Conservation (phyloP, 2,329 filamentous ascomycete genomes). For the Aspergillus sclerotialis region DNA sequence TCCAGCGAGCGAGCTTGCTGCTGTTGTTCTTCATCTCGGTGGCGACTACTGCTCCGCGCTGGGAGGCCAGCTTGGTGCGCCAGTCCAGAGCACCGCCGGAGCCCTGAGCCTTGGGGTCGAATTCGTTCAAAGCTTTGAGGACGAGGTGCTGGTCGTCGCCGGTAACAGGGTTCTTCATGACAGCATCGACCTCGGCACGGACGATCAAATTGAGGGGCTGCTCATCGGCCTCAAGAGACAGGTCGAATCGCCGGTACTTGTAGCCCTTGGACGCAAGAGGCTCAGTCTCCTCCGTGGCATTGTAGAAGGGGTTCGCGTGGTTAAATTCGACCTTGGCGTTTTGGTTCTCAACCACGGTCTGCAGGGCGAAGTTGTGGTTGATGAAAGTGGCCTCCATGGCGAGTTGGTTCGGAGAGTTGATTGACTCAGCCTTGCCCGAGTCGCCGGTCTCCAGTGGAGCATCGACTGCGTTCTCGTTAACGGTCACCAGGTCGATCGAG, state of each 20-base stretch:
- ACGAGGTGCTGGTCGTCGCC: constrained; percentile 88
- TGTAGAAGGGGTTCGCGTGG: constrained; percentile 96
- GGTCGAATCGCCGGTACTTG: constrained; percentile 95
- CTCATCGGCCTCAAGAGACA: constrained; percentile 84
- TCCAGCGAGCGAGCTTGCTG: constrained; percentile 97
- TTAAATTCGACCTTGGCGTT: constrained; percentile 73
- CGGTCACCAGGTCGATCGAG: constrained; percentile 91
- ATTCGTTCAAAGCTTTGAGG: constrained; percentile 97
- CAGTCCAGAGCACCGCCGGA: constrained; percentile 93
- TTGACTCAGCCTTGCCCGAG: constrained; percentile 68
- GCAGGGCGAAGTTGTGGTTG: constrained; percentile 98
- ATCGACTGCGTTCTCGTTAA: constrained; percentile 97
- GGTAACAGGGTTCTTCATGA: constrained; percentile 88
- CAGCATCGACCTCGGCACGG: constrained; percentile 88
- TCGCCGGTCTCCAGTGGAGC: constrained; percentile 87
- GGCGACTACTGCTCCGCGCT: constrained; percentile 93
- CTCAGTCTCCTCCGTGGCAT: constrained; percentile 83
- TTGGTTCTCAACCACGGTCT: constrained; percentile 81
- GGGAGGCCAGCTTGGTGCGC: constrained; percentile 87
- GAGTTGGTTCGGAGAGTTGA: constrained; percentile 89
- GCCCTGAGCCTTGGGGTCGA: constrained; percentile 95
- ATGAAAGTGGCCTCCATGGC: constrained; percentile 98
- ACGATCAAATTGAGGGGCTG: constrained; percentile 90
- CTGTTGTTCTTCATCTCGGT: constrained; percentile 99
- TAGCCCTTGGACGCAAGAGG: constrained; percentile 93